A percentile compares a stretch with the other conserved stretches of the same genome.
phyloP scores from a whole-genome alignment of 371 early-diverging fungal genomes.

The Apophysomyces sp. region DNA sequence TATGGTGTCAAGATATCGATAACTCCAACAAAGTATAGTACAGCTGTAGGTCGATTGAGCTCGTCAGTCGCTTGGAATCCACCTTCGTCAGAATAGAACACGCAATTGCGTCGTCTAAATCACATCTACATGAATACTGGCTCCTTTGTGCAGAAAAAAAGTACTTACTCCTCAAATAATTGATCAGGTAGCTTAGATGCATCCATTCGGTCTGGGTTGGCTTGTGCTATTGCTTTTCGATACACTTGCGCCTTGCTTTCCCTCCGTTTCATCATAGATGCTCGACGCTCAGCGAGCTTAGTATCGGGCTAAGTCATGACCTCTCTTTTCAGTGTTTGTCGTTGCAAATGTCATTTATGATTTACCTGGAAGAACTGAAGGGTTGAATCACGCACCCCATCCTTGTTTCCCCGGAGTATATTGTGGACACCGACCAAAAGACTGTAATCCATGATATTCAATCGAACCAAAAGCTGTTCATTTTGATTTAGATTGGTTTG shows the following conservation, averaged over 20 bases:
- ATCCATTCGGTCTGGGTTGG: constrained; percentile 67
- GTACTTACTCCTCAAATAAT: constrained; percentile 48
- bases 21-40: constrained; percentile 91
- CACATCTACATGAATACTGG: no score
- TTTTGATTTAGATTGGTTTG: constrained; percentile 68
- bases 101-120: constrained; percentile 61
- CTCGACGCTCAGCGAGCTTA: constrained; percentile 40
- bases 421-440: constrained; percentile 90
- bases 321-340: neutral
- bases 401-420: constrained; percentile 75
- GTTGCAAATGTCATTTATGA: neutral
- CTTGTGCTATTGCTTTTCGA: constrained; percentile 67
- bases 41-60: constrained; percentile 56
- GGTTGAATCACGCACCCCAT: constrained; percentile 82
- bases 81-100: constrained; percentile 91
- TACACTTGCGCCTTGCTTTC: constrained; percentile 65
- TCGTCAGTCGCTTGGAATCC: constrained; percentile 86
- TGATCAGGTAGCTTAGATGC: constrained; percentile 50
- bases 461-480: constrained; percentile 78
- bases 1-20: constrained; percentile 98
- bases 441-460: constrained; percentile 88
- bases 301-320: constrained; percentile 40
- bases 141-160: no score
- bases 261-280: constrained; percentile 44
- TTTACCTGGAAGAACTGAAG: constrained; percentile 62